Percentiles rank a stretch among this genome's conserved stretches.
Evolutionary conservation across 2,329 filamentous ascomycete genomes (phyloP).

Genomic region (Neonectria hederae): DNA sequence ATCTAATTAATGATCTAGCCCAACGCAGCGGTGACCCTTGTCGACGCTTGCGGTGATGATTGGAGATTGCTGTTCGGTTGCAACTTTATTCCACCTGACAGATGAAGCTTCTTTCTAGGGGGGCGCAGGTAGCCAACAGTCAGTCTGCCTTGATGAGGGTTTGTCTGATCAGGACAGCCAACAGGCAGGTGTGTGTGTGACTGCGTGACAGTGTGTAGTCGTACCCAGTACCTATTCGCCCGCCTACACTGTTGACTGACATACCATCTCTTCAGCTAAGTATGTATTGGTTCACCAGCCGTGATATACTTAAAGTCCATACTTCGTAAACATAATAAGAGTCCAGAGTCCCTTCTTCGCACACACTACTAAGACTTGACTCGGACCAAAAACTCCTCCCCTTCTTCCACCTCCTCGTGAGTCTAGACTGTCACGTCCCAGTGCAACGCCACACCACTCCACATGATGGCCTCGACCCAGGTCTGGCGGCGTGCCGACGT

Average conservation of each 20-base stretch:
- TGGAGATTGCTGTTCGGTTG: background rate
- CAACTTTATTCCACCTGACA: slow-evolving; percentile 15
- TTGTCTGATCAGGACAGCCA: background rate
- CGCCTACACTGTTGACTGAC: no score
- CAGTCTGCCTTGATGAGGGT: background rate
- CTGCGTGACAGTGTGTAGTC: no score
- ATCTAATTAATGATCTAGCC: background rate
- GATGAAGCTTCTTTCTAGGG: background rate
- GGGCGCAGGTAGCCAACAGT: background rate
- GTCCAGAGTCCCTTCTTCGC: no score
- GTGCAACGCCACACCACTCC: slow-evolving; percentile 2
- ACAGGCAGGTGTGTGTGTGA: no score
- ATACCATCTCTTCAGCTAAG: background rate
- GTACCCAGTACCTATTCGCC: no score
- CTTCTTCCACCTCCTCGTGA: no score
- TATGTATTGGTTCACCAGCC: background rate
- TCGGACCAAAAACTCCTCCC: background rate
- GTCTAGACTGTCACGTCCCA: no score
- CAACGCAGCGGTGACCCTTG: background rate
- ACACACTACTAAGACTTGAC: no score
- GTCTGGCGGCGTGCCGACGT: background rate
- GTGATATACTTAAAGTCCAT: no score
- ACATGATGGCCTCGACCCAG: slow-evolving; percentile 8
- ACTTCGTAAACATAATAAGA: no score
- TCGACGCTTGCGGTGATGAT: background rate